These are phyloP conservation scores for Dendrostoma leiphaemia DNA, from an alignment of 2,329 filamentous ascomycete genomes.

Conservation along the genomic window DNA sequence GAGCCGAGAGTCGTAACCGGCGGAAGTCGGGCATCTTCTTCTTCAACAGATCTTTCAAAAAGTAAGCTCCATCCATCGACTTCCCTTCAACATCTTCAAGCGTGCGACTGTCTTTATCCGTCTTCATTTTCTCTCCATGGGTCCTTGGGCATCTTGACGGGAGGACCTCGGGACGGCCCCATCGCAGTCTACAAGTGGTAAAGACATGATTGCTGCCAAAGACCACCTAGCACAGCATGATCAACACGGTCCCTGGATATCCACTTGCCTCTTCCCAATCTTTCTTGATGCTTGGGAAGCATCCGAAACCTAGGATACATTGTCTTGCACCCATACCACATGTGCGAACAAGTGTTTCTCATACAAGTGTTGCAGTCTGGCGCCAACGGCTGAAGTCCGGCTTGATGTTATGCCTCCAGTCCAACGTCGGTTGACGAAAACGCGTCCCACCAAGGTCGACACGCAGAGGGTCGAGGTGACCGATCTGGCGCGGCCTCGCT, in stretches of 20 bases:
- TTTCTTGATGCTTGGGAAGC: background rate
- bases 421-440: conserved; percentile 13
- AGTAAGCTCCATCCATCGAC: no score
- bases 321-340: no score
- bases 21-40: conserved; percentile 19
- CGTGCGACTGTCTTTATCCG: no score
- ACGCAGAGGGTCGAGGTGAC: background rate
- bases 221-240: no score
- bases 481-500: background rate
- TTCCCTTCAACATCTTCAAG: no score
- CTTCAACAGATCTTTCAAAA: conserved; percentile 18
- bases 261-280: no score
- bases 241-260: no score
- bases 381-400: background rate
- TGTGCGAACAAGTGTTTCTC: conserved; percentile 12
- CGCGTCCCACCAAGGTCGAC: background rate
- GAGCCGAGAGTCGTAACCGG: conserved; percentile 9
- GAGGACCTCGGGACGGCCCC: background rate
- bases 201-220: no score
- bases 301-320: no score
- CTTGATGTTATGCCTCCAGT: background rate
- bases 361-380: conserved; percentile 17
- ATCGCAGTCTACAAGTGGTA: background rate
- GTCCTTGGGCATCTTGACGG: no score
- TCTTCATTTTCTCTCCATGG: no score